These are phyloP conservation scores for Leucosporidium yakuticum DNA, from an alignment of 768 basidiomycete genomes.

Conservation along the genomic window DNA sequence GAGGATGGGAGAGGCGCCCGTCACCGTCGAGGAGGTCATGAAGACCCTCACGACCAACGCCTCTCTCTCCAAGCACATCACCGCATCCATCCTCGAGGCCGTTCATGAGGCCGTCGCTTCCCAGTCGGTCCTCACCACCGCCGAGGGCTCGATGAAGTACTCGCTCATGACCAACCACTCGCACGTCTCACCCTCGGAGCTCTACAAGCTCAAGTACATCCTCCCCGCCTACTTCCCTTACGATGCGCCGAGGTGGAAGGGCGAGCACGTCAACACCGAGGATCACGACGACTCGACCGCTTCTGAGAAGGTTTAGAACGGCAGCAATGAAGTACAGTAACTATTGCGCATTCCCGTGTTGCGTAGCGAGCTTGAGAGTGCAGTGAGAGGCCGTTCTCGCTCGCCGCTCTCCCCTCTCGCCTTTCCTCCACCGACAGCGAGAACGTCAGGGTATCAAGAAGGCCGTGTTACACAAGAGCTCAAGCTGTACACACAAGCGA, in stretches of 20 bases:
- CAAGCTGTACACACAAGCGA: background rate
- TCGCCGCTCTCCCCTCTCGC: background rate
- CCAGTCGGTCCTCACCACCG: constrained; percentile 59
- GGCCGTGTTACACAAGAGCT: background rate
- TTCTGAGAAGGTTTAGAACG: background rate
- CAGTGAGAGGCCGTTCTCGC: background rate
- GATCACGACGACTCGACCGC: background rate
- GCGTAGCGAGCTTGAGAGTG: background rate
- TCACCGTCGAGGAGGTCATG: constrained; percentile 86
- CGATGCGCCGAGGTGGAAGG: constrained; percentile 15
- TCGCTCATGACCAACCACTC: constrained; percentile 68
- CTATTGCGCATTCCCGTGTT: no score
- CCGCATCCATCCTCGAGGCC: constrained; percentile 44
- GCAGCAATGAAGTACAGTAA: no score
- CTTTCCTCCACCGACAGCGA: background rate
- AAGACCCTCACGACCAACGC: constrained; percentile 82
- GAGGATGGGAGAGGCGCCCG: constrained; percentile 69
- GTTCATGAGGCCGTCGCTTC: constrained; percentile 54
- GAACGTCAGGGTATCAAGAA: background rate
- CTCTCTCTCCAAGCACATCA: constrained; percentile 64
- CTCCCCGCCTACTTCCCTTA: constrained; percentile 66
- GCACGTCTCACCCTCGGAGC: constrained; percentile 54
- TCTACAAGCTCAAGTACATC: constrained; percentile 65
- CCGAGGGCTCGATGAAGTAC: constrained; percentile 74
- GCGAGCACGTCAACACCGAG: background rate